Base-by-base conservation (phyloP, 164 flowering plant species). In the Kalanchoe fedtschenkoi region DNA sequence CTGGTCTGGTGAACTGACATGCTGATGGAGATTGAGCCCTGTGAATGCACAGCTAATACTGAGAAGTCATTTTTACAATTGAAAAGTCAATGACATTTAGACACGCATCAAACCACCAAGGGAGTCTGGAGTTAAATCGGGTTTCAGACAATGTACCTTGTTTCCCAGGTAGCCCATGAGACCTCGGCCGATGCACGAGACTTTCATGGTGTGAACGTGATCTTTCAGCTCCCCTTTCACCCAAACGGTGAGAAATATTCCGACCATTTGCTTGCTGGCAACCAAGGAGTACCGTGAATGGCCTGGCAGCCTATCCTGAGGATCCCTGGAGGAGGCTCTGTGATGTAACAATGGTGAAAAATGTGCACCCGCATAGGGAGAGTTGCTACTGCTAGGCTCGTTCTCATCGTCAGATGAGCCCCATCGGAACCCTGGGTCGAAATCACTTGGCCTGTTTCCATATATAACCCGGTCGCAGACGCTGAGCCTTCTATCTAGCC, bases 231-330 rank as follows among this genome's bases (percentile, higher is more conserved):
- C 83, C 63, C 46, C 73, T 47, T 70, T 86, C 71, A 86, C 78
- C 90, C 88, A 88, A 7, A 86, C 83, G 44, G 88, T 88, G 14
- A 86, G 60, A 61, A 84, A 84, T 17, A 85, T 79, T 2, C 96
- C 96, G 32, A 88, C 91, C 96, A 85, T 82, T 74, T 88, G 84
- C 75, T 81, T 82, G 83, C 90, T 86, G 6, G 89, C 87, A 71
- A 83, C 63, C 34, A 84, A 57, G 74, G 68, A 73, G 76, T 84
- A 88, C 62, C 60, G 72, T 35, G 61, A 58, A 58, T 58, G 61
- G 41, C 61, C 61, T 58, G 61, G 32, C 38, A 33, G 13, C 14
- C 61, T 58, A 16, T 58, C 61, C 34, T 24, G 38, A 34, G 16
- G 61, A 16, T 58, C 61, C 61, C 6, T 34, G 15, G 38, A 58